Evolutionary conservation across 495 filamentous ascomycete genomes (phyloP), one percentile per base, ranked within the genome.

Genomic region (Aspergillus sclerotioniger): DNA sequence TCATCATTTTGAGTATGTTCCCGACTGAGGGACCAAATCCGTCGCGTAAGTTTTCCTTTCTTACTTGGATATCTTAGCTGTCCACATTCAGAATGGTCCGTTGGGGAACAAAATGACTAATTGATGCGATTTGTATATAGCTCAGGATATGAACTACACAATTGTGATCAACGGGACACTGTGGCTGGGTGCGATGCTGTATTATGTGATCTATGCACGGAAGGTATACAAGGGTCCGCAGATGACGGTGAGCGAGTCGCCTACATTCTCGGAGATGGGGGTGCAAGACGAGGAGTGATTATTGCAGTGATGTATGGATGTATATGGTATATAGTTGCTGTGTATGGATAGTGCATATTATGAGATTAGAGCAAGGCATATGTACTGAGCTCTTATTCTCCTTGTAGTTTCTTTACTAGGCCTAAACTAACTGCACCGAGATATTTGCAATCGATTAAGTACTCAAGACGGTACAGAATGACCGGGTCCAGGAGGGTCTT

Each of bases 141-240:
- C 81, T 3, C 51, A 80, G 53, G 66, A 67, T 54, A 87, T 88
- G 85, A 87, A 87, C 58, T 87, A 87, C 63, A 86, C 84, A 0
- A 74, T 87, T 37, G 85, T 86, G 20, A 83, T 87, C 63, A 84
- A 88, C 62, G 71, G 71, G 21, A 74, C 82, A 0, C 79, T 88
- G 1, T 88, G 85, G 86, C 62, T 72, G 12, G 85, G 85, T 0
- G 76, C 81, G 0, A 46, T 87, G 37, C 17, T 78, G n/a, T 89
- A 88, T 67, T 88, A 87, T 68, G 73, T 81, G 65, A 64, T 89
- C 5, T 77, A 83, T 62, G 88, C 87, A 0, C 77, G 76, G 29
- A 88, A 89, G 67, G 88, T 84, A 74, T 91, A 88, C 64, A 86
- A 85, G 56, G 87, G 88, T 0, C 88, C 88, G 0, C 85, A 86